These are phyloP conservation scores for Penicillium sp. DNA, from an alignment of 2,329 filamentous ascomycete genomes.

Conservation along the genomic window DNA sequence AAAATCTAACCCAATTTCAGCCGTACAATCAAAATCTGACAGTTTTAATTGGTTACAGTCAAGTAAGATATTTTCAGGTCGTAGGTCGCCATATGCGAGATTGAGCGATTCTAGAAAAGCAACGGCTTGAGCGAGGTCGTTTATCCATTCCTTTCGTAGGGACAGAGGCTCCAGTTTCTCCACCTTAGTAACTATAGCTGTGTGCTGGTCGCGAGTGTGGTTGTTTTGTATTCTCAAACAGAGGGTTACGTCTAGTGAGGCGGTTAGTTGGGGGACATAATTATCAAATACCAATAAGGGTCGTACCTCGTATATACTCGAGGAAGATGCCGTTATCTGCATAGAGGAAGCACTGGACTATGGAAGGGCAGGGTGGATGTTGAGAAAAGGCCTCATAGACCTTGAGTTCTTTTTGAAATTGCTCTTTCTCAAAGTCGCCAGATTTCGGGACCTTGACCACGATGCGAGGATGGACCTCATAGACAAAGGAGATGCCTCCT, in stretches of 20 bases:
- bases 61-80: conserved; percentile 33
- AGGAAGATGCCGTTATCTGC: neutral
- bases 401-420: neutral
- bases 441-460: conserved; percentile 22
- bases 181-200: conserved; percentile 24
- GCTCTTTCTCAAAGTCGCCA: neutral
- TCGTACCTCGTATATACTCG: neutral
- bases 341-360: conserved; percentile 1
- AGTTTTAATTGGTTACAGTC: conserved; percentile 30
- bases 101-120: conserved; percentile 35
- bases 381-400: neutral
- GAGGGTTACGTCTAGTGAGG: neutral
- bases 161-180: conserved; percentile 27
- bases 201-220: conserved; percentile 21
- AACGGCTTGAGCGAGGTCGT: conserved; percentile 30
- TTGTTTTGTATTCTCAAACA: conserved; percentile 25
- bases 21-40: conserved; percentile 31
- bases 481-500: conserved; percentile 25
- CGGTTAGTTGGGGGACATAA: no score
- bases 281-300: no score
- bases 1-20: conserved; percentile 24
- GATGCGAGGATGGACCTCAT: conserved; percentile 26
- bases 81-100: conserved; percentile 33
- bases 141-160: conserved; percentile 33
- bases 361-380: neutral